A percentile compares a stretch with the other conserved stretches of the same genome.
These are phyloP conservation scores for Chaetomium fimeti DNA, from an alignment of 495 filamentous ascomycete species.

Conservation along the genomic window DNA sequence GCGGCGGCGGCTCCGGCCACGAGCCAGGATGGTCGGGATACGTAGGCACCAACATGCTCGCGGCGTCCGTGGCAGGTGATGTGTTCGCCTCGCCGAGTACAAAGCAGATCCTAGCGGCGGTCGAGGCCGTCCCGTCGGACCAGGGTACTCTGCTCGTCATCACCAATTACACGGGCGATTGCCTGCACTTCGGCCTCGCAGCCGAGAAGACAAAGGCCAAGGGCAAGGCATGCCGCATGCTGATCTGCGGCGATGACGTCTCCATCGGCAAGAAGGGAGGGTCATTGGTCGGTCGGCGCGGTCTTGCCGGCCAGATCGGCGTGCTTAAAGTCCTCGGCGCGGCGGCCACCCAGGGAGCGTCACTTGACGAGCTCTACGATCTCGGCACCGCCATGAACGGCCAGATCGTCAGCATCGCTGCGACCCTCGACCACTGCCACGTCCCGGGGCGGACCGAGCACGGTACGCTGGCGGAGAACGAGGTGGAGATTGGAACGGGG, in stretches of 20 bases:
- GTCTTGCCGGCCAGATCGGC: slow-evolving; percentile 54
- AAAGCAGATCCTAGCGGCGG: slow-evolving; percentile 60
- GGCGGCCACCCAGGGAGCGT: slow-evolving; percentile 45
- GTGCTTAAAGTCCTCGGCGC: slow-evolving; percentile 44
- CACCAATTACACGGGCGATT: slow-evolving; percentile 67
- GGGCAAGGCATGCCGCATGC: slow-evolving; percentile 54
- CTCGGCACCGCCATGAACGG: slow-evolving; percentile 54
- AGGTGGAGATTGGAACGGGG: slow-evolving; percentile 58
- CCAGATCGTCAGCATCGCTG: slow-evolving; percentile 59
- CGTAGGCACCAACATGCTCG: slow-evolving; percentile 60
- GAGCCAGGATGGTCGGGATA: slow-evolving; percentile 65
- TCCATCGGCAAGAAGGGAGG: slow-evolving; percentile 57
- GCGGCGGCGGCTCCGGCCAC: slow-evolving; percentile 61
- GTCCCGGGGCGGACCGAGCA: slow-evolving; percentile 60
- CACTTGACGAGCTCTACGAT: slow-evolving; percentile 56
- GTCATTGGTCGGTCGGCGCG: slow-evolving; percentile 56
- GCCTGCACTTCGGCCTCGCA: slow-evolving; percentile 62
- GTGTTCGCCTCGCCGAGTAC: slow-evolving; percentile 63
- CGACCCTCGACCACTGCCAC: slow-evolving; percentile 62
- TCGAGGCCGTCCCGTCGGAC: slow-evolving; percentile 55
- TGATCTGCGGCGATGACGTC: slow-evolving; percentile 61
- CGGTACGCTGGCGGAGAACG: slow-evolving; percentile 47
- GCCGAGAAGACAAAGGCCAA: slow-evolving; percentile 59
- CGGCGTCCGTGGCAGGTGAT: slow-evolving; percentile 59
- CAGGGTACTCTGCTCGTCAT: slow-evolving; percentile 61